Conservation (phyloP, 129 eudicot species). For the Chrysanthemum lavandulifolium region DNA sequence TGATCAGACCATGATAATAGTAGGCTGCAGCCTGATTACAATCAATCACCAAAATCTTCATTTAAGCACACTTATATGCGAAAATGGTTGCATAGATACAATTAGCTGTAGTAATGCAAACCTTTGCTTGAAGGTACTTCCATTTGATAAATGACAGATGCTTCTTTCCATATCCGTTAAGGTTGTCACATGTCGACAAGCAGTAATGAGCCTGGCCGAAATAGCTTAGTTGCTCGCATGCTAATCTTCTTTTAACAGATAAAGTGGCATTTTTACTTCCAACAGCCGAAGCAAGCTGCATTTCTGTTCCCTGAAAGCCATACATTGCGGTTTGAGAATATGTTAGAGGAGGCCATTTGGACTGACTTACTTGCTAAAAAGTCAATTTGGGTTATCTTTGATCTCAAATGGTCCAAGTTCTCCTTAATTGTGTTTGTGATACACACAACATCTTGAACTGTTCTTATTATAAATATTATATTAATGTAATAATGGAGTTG, state of each 20-base stretch:
- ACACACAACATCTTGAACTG: too few relatives aligned
- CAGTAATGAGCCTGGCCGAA: constrained; percentile 72
- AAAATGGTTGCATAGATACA: background rate
- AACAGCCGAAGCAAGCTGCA: constrained; percentile 90
- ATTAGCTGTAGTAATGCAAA: constrained; percentile 14
- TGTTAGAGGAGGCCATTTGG: background rate
- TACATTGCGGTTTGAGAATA: constrained; percentile 8
- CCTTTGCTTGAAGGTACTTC: constrained; percentile 96
- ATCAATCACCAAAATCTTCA: constrained; percentile 11
- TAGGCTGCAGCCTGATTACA: constrained; percentile 87
- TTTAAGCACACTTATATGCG: background rate
- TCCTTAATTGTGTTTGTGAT: too few relatives aligned
- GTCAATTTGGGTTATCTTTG: background rate
- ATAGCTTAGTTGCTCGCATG: constrained; percentile 80
- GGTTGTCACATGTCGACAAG: constrained; percentile 56
- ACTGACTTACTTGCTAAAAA: too few relatives aligned
- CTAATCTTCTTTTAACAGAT: constrained; percentile 90
- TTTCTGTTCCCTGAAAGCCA: constrained; percentile 77
- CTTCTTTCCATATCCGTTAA: constrained; percentile 58
- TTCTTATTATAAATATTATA: too few relatives aligned
- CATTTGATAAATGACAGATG: constrained; percentile 75
- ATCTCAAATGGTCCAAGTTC: background rate
- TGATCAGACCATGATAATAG: constrained; percentile 77
- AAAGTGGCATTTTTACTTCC: constrained; percentile 77
- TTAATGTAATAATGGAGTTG: too few relatives aligned